A percentile compares a stretch with the other conserved stretches of the same genome.
Conservation (phyloP, 2,329 filamentous ascomycete species). For the Aaosphaeria arxii region DNA sequence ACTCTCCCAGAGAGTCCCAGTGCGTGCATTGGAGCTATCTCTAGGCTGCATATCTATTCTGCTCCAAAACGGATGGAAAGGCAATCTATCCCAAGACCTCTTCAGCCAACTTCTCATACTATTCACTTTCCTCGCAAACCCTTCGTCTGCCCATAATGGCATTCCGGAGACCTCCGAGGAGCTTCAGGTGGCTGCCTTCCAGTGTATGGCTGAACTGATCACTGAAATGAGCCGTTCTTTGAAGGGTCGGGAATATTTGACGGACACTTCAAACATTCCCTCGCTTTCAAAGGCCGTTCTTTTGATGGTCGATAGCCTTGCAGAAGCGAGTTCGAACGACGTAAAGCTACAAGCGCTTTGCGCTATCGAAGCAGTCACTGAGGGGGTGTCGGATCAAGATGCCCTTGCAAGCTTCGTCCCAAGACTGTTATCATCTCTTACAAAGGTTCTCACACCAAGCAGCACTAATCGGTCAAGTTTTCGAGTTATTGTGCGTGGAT, state of each 20-base stretch:
- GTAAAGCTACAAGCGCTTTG: constrained; percentile 69
- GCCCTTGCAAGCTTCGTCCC: constrained; percentile 83
- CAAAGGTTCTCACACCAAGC: constrained; percentile 70
- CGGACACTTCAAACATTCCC: constrained; percentile 62
- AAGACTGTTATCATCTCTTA: constrained; percentile 78
- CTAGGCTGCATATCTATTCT: constrained; percentile 73
- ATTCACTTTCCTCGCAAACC: constrained; percentile 76
- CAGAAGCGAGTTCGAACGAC: constrained; percentile 60
- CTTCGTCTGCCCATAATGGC: constrained; percentile 54
- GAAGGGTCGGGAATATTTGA: constrained; percentile 51
- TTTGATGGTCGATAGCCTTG: constrained; percentile 72
- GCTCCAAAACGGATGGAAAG: constrained; percentile 75
- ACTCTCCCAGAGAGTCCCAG: constrained; percentile 67
- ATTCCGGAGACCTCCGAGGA: constrained; percentile 64
- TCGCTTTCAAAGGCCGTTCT: constrained; percentile 80
- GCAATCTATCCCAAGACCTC: constrained; percentile 66
- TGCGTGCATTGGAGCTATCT: constrained; percentile 70
- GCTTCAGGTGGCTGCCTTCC: constrained; percentile 67
- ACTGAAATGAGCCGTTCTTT: constrained; percentile 51
- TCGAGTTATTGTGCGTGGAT: constrained; percentile 61
- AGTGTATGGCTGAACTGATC: constrained; percentile 67
- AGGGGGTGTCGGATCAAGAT: constrained; percentile 66
- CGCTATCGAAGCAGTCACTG: constrained; percentile 61
- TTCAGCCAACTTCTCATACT: constrained; percentile 83
- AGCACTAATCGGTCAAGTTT: constrained; percentile 59